These are phyloP conservation scores for Penicillium sp. DNA, from an alignment of 2,329 filamentous ascomycete genomes.

Conservation along the genomic window DNA sequence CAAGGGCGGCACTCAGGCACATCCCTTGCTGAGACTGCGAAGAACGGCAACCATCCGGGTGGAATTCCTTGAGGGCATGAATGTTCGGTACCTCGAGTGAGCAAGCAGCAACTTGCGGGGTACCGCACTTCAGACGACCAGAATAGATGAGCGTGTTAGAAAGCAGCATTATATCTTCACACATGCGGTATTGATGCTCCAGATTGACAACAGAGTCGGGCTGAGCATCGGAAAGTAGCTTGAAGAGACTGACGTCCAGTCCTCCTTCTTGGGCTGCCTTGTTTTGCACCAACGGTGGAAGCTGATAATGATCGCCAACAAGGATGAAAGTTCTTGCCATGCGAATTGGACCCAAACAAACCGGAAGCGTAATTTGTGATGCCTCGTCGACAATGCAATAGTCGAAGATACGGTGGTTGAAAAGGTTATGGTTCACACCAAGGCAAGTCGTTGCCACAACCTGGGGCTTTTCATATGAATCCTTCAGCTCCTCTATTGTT, in stretches of 20 bases:
- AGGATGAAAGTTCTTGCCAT: constrained; percentile 92
- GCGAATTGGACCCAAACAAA: constrained; percentile 90
- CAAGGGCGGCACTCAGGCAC: constrained; percentile 58
- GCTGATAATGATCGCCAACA: constrained; percentile 94
- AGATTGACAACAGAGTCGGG: constrained; percentile 87
- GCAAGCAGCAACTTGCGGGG: constrained; percentile 70
- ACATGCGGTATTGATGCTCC: constrained; percentile 98
- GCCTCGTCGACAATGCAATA: constrained; percentile 99
- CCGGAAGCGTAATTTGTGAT: constrained; percentile 93
- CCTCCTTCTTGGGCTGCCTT: constrained; percentile 84
- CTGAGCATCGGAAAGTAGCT: constrained; percentile 85
- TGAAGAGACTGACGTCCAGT: constrained; percentile 91
- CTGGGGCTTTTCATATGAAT: constrained; percentile 80
- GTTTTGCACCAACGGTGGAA: constrained; percentile 92
- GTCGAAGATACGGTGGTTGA: constrained; percentile 87
- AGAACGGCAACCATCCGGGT: constrained; percentile 45
- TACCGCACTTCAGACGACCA: constrained; percentile 89
- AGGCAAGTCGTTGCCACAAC: constrained; percentile 95
- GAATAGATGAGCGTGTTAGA: constrained; percentile 93
- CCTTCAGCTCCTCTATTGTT: constrained; percentile 80
- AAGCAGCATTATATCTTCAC: constrained; percentile 91
- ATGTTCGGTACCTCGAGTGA: constrained; percentile 72
- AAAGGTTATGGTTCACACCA: constrained; percentile 85
- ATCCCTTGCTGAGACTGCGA: constrained; percentile 44
- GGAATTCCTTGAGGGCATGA: constrained; percentile 61